A percentile compares a stretch with the other conserved stretches of the same genome.
These are phyloP conservation scores for Botrytis squamosa DNA, from an alignment of 2,329 filamentous ascomycete species.

Conservation along the genomic window DNA sequence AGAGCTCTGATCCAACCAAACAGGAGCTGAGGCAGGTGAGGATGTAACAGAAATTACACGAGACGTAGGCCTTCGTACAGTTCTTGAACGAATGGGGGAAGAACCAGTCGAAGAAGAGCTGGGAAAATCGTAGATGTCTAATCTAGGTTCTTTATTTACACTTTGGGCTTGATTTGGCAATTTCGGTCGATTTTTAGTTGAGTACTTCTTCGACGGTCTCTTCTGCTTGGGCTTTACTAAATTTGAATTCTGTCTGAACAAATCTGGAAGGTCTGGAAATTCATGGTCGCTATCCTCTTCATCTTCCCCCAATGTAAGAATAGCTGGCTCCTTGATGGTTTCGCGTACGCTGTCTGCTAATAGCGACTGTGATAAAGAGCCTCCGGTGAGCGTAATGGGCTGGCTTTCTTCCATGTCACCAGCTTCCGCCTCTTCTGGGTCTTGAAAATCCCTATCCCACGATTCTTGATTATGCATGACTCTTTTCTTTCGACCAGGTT, in stretches of 20 bases:
- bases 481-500: slow-evolving; percentile 22
- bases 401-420: slow-evolving; percentile 31
- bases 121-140: slow-evolving; percentile 41
- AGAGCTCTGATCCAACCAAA: slow-evolving; percentile 20
- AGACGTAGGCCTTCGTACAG: slow-evolving; percentile 21
- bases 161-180: background rate
- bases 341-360: background rate
- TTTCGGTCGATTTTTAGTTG: slow-evolving; percentile 28
- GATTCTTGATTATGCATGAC: slow-evolving; percentile 27
- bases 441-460: slow-evolving; percentile 32
- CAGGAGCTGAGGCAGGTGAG: slow-evolving; percentile 26
- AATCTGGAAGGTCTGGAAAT: slow-evolving; percentile 36
- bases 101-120: slow-evolving; percentile 44
- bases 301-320: slow-evolving; percentile 1
- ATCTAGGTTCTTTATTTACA: background rate
- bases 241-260: slow-evolving; percentile 24
- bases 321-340: background rate
- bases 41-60: slow-evolving; percentile 27
- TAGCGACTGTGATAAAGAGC: slow-evolving; percentile 24
- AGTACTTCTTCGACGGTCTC: slow-evolving; percentile 28
- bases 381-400: slow-evolving; percentile 30
- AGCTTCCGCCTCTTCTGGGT: slow-evolving; percentile 20
- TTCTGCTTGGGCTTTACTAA: background rate
- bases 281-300: slow-evolving; percentile 33
- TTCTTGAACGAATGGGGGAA: slow-evolving; percentile 23